A percentile compares a stretch with the other conserved stretches of the same genome.
Conservation (phyloP, 2,329 filamentous ascomycete genomes). For the Hirsutella minnesotensis region DNA sequence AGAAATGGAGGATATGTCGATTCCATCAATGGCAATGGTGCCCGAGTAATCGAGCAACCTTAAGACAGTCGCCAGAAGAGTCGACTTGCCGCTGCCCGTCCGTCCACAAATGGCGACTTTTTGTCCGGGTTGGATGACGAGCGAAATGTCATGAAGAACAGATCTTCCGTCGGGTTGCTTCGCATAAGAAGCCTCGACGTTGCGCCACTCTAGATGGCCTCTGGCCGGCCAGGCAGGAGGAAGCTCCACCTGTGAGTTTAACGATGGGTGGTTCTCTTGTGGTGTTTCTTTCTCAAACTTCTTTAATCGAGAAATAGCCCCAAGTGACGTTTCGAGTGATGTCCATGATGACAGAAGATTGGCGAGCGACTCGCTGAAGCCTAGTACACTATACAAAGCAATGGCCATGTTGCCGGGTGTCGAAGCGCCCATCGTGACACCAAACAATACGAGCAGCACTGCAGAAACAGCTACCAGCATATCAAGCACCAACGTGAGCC, state of each 20-base stretch:
- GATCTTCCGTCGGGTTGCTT: not conserved
- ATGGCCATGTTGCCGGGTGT: slow-evolving; percentile 11
- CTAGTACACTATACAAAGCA: slow-evolving; percentile 14
- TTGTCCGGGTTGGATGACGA: slow-evolving; percentile 15
- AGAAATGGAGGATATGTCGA: slow-evolving; percentile 23
- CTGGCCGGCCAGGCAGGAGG: slow-evolving; percentile 13
- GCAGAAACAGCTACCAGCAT: slow-evolving; percentile 19
- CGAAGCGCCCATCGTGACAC: slow-evolving; percentile 15
- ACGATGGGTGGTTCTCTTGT: slow-evolving; percentile 8
- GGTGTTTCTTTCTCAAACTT: slow-evolving; percentile 11
- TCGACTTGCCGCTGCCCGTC: slow-evolving; percentile 28
- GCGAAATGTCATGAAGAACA: slow-evolving; percentile 11
- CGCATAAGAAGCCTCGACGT: slow-evolving; percentile 15
- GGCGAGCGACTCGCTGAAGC: slow-evolving; percentile 11
- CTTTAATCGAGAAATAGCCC: slow-evolving; percentile 13
- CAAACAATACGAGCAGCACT: slow-evolving; percentile 19
- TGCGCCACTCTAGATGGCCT: slow-evolving; percentile 13
- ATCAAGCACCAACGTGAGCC: slow-evolving; percentile 37
- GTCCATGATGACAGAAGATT: slow-evolving; percentile 18
- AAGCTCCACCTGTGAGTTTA: slow-evolving; percentile 2
- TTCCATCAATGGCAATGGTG: slow-evolving; percentile 27
- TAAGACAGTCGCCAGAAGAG: slow-evolving; percentile 23
- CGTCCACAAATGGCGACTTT: slow-evolving; percentile 22
- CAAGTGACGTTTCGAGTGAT: slow-evolving; percentile 17
- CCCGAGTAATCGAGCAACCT: slow-evolving; percentile 22